phyloP scores from a whole-genome alignment of 139 green algal species.

The Micractinium conductrix region DNA sequence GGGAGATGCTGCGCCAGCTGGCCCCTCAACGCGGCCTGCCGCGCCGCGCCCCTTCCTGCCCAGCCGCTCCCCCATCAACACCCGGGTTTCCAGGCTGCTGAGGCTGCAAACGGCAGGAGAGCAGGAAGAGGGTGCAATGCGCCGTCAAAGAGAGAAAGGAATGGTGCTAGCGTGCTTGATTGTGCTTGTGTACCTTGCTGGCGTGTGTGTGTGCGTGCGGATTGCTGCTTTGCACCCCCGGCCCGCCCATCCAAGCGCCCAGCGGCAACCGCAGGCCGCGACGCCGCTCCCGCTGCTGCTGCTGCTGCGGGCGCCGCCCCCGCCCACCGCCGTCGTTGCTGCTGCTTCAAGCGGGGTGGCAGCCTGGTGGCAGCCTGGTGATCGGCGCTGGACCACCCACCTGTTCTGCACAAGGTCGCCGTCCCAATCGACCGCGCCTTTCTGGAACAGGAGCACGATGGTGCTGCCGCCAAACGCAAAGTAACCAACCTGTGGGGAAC shows the following conservation, averaged over 20 bases:
- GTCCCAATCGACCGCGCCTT: constrained; percentile 41
- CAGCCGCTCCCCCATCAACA: constrained; percentile 56
- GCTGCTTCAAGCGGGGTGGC: too few relatives aligned
- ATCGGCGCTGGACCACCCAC: neutral
- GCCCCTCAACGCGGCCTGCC: too few relatives aligned
- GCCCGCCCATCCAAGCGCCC: neutral
- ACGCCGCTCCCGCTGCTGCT: neutral
- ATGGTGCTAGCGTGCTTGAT: too few relatives aligned
- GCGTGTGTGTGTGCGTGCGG: neutral
- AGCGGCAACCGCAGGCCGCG: too few relatives aligned
- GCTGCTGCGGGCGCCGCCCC: neutral
- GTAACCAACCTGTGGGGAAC: constrained; percentile 40
- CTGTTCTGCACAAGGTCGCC: constrained; percentile 52
- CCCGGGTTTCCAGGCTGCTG: constrained; percentile 53
- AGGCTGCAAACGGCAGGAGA: constrained; percentile 15
- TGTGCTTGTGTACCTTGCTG: too few relatives aligned
- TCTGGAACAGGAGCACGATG: constrained; percentile 48
- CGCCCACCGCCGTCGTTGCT: neutral
- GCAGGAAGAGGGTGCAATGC: neutral
- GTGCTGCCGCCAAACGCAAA: constrained; percentile 67
- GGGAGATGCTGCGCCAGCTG: too few relatives aligned
- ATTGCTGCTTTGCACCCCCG: neutral
- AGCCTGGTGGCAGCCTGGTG: too few relatives aligned
- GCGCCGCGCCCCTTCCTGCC: too few relatives aligned
- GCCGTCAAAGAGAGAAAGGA: neutral